Base-by-base conservation (phyloP, 1,284 basidiomycete genomes). In the Marasmius oreades region DNA sequence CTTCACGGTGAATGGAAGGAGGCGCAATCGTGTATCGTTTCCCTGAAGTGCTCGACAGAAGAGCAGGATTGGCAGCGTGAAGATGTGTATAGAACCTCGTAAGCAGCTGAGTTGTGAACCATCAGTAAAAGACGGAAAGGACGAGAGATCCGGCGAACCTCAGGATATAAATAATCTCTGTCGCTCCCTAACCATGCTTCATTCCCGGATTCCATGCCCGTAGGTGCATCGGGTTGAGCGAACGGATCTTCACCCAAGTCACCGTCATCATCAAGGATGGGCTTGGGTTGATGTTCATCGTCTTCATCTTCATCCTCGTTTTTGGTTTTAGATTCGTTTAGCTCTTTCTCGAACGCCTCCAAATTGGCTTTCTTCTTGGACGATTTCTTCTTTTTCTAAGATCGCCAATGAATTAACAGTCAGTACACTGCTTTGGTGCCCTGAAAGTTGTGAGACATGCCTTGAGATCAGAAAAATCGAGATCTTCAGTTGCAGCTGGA, bases 1-100 rank as follows among this genome's bases (percentile, higher is more conserved):
- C 89, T 80, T 99, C 96, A 68, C 94, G 84, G 66, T 92, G 87
- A 53, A 99, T 90, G 59, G 91, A 90, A 18, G 96, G 96, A n/a
- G 96, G 97, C 0, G 95, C 93, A 65, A 99, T 96, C 18, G 95
- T 98, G 79, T 98, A 98, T 53, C 93, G 86, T 74, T 95, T 94
- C 73, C 91, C 92, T 61, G 91, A 73, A 14, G 87, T 82, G 53
- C 85, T 88, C 47, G 80, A 79, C 59, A 94, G 90, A 34, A 99
- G 86, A 52, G 95, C 86, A 12, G 96, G 96, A 72, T 99, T 98
- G 58, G 95, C 93, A 34, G 92, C 88, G 65, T 98, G 95, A 14
- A 99, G 83, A 42, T 92, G 88, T 57, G 81, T 80, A 78, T 96
- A 98, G 77, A 98, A 96, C 44, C 96, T 91, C 34, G 86, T 87